Percentiles rank a stretch among this genome's conserved stretches.
Conservation (phyloP, 78 protist genomes). For the Tieghemostelium lacteum region DNA sequence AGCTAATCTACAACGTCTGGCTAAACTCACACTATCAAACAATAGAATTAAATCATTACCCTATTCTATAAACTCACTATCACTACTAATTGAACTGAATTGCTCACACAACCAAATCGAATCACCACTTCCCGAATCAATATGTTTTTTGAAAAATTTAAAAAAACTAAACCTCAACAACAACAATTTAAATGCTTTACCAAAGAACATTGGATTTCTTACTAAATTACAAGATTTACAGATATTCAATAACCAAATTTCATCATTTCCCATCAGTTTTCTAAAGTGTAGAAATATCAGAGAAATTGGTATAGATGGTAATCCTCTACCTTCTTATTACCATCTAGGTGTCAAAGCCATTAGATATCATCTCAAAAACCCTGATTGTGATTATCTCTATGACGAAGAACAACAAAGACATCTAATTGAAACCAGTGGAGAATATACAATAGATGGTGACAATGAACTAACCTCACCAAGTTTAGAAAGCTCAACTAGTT, state of each 20-base stretch:
- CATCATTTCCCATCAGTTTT: conserved; percentile 41
- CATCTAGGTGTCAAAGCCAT: conserved; percentile 67
- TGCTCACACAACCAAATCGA: conserved; percentile 30
- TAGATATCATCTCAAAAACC: conserved; percentile 58
- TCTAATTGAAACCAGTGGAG: neutral
- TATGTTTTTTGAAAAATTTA: conserved; percentile 17
- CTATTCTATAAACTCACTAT: conserved; percentile 10
- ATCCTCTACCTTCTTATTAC: conserved; percentile 60
- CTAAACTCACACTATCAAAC: conserved; percentile 46
- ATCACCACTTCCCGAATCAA: conserved; percentile 19
- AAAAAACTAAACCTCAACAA: conserved; percentile 54
- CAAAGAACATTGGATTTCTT: conserved; percentile 43
- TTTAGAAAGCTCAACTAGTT: neutral
- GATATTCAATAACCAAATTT: conserved; percentile 53
- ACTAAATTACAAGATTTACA: conserved; percentile 41
- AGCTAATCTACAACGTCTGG: conserved; percentile 19
- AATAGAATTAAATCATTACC: conserved; percentile 28
- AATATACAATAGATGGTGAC: neutral
- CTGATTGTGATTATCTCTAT: conserved; percentile 28
- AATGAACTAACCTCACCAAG: neutral
- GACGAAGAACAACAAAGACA: neutral
- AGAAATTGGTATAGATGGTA: conserved; percentile 60
- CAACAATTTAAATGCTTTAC: conserved; percentile 40
- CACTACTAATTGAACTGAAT: conserved; percentile 55
- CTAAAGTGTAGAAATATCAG: conserved; percentile 57